Base-by-base conservation (phyloP, 208 protist species). In the Herpetomonas samuelpessoai region DNA sequence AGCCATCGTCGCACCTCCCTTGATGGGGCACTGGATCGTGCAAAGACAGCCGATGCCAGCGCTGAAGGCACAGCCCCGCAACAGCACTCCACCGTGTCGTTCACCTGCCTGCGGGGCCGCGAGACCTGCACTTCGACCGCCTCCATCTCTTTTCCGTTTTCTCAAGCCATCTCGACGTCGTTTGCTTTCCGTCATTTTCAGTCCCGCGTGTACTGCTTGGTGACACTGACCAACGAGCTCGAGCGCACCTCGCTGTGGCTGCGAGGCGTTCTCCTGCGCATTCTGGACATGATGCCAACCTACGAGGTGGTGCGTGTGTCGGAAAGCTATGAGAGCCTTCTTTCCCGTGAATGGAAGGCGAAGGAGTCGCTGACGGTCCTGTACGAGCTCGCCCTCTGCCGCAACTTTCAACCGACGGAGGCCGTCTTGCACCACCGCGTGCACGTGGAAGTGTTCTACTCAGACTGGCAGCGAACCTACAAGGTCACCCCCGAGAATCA, bases 121-220 rank as follows among this genome's bases (percentile, higher is more conserved):
- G 73, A 92, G 58, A 71, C 70, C 12, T 77, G 68, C 26, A 75
- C 59, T 16, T 82, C 70, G 10, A 79, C 70, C 49, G 57, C 76
- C 24, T 62, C 39, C 45, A 39, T 75, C 10, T 55, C 71, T 14
- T 58, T 71, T 27, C 54, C 59, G 16, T 75, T 86, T 21, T n/a
- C 48, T 18, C 62, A 47, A 2, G 74, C 74, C 7, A 71, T 86
- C 24, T 25, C 45, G 39, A 69, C 71, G 38, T 58, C 39, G 0
- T 95, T 91, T 56, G 44, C 51, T 16, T 90, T 95, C 56, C 83
- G 80, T 49, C 84, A 81, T 52, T 78, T 82, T 47, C 77, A 92
- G 31, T 71, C 74, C 10, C 81, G 83, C 48, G 80, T 95, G 27
- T 92, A 92, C 67, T 91, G 83, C 53, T 59, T 91, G 0, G 83